Evolutionary conservation across 768 basidiomycete genomes (phyloP).

Genomic region (Russula vinacea): DNA sequence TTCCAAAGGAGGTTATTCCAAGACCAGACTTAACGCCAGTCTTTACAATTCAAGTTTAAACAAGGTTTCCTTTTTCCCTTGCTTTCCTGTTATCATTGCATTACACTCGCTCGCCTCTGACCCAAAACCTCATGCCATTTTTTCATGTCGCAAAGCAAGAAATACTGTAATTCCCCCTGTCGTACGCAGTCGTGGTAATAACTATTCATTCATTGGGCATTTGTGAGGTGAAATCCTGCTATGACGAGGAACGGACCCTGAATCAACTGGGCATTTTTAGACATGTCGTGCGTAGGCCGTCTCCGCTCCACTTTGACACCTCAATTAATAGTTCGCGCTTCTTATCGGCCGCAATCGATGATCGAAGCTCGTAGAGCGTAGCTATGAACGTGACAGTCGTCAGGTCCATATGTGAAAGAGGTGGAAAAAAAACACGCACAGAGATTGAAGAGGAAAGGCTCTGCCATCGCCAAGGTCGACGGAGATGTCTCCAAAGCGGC

Average conservation of each 20-base stretch:
- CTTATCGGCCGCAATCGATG: slow-evolving; percentile 66
- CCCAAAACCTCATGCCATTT: slow-evolving; percentile 17
- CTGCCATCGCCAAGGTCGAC: slow-evolving; percentile 66
- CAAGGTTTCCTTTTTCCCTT: not conserved
- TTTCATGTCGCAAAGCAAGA: slow-evolving; percentile 21
- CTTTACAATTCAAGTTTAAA: slow-evolving; percentile 13
- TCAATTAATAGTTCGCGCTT: slow-evolving; percentile 71
- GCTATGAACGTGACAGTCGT: slow-evolving; percentile 42
- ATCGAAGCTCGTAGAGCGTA: slow-evolving; percentile 79
- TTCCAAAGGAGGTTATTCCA: not conserved
- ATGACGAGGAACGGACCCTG: not conserved
- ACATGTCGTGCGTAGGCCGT: slow-evolving; percentile 72
- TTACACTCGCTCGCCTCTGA: slow-evolving; percentile 18
- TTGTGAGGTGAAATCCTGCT: not conserved
- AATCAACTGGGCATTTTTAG: slow-evolving; percentile 65
- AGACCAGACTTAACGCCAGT: slow-evolving; percentile 17
- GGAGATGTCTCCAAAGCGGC: slow-evolving; percentile 59
- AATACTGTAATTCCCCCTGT: slow-evolving; percentile 21
- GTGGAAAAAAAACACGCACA: slow-evolving; percentile 44
- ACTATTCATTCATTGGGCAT: slow-evolving; percentile 14
- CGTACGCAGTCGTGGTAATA: slow-evolving; percentile 25
- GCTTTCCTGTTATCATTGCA: slow-evolving; percentile 29
- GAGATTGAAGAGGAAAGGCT: slow-evolving; percentile 82
- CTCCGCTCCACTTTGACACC: slow-evolving; percentile 83
- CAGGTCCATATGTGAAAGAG: not conserved